Evolutionary conservation across 2,329 filamentous ascomycete genomes (phyloP).

Genomic region (Myriosclerotinia duriaeana): DNA sequence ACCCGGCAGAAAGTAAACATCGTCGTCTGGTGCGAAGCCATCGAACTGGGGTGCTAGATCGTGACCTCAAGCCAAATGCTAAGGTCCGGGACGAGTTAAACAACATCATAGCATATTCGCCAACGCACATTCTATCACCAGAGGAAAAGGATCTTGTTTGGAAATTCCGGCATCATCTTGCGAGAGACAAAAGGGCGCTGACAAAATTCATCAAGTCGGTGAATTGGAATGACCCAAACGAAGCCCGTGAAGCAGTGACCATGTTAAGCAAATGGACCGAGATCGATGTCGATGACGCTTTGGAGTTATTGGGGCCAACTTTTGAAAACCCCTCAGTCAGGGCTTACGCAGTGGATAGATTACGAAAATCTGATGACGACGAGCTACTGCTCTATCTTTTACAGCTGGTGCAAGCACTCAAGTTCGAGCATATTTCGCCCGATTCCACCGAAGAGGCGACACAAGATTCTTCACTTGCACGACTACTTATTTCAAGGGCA

Average conservation of each 20-base stretch:
- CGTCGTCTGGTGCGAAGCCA: slow-evolving; percentile 84
- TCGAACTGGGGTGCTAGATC: slow-evolving; percentile 89
- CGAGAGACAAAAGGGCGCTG: slow-evolving; percentile 84
- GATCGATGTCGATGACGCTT: slow-evolving; percentile 93
- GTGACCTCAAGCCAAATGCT: slow-evolving; percentile 92
- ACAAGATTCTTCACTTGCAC: slow-evolving; percentile 80
- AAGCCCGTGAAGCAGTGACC: slow-evolving; percentile 85
- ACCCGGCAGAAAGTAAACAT: slow-evolving; percentile 94
- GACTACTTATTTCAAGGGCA: slow-evolving; percentile 85
- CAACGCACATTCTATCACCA: slow-evolving; percentile 80
- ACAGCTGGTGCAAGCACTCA: slow-evolving; percentile 92
- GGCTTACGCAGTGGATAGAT: slow-evolving; percentile 86
- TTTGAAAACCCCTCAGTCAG: slow-evolving; percentile 87
- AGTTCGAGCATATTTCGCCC: slow-evolving; percentile 78
- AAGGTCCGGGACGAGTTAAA: slow-evolving; percentile 95
- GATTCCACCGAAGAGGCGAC: slow-evolving; percentile 60
- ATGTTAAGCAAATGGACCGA: slow-evolving; percentile 92
- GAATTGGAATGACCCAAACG: slow-evolving; percentile 83
- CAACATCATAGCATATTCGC: slow-evolving; percentile 85
- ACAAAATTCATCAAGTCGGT: slow-evolving; percentile 99
- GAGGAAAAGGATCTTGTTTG: slow-evolving; percentile 96
- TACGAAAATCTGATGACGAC: slow-evolving; percentile 89
- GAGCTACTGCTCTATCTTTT: slow-evolving; percentile 88
- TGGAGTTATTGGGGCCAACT: slow-evolving; percentile 88
- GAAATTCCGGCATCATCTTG: slow-evolving; percentile 95